A percentile compares a stretch with the other conserved stretches of the same genome.
Conservation (phyloP, 176 grass and related monocot species). For the Eragrostis curvula region DNA sequence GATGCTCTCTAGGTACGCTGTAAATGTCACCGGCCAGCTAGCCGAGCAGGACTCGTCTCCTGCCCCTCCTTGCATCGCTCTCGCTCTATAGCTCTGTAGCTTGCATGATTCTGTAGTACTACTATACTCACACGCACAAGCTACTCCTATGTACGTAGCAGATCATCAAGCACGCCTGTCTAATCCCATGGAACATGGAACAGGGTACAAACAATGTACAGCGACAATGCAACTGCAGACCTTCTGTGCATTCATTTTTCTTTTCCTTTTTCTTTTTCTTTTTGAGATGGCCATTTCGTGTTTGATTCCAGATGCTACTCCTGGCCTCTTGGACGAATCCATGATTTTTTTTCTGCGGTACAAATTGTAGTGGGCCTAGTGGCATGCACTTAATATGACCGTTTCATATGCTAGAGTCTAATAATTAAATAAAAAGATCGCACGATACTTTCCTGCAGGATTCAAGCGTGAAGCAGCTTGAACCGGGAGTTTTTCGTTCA, state of each 20-base stretch:
- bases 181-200: slow-evolving; percentile 38
- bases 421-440: background rate
- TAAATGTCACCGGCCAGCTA: slow-evolving; percentile 3
- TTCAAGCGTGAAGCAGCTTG: too few relatives aligned
- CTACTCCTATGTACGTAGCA: background rate
- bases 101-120: background rate
- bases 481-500: background rate
- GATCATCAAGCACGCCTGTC: slow-evolving; percentile 14
- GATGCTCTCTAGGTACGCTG: background rate
- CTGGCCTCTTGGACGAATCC: too few relatives aligned
- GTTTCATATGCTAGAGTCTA: too few relatives aligned
- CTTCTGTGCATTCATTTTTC: background rate
- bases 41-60: too few relatives aligned
- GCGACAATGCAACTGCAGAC: background rate
- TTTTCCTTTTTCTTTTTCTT: background rate
- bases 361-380: too few relatives aligned
- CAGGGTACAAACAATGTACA: background rate
- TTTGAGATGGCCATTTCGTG: background rate
- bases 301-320: too few relatives aligned
- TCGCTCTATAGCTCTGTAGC: background rate
- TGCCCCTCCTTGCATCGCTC: too few relatives aligned
- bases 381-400: background rate
- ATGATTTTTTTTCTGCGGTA: background rate
- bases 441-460: background rate
- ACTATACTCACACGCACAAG: background rate